phyloP scores from a whole-genome alignment of 192 early-diverging fungal genomes.

The Mortierella claussenii region DNA sequence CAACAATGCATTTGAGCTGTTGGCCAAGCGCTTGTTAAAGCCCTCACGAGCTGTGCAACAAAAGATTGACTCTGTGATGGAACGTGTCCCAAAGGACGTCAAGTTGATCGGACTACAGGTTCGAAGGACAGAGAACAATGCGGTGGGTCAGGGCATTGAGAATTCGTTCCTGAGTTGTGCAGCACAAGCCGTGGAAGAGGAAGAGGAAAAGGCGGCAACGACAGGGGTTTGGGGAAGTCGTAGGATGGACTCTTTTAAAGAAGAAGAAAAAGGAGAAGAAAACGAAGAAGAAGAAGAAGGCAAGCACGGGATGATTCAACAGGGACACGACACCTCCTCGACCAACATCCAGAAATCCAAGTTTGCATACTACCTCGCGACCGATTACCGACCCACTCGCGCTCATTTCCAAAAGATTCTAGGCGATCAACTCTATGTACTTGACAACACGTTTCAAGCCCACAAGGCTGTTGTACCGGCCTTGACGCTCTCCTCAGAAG shows the following conservation, averaged over 20 bases:
- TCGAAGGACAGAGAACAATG: constrained; percentile 47
- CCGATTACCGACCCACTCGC: constrained; percentile 42
- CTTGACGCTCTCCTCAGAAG: background rate
- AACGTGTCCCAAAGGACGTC: constrained; percentile 20
- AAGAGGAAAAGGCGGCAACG: background rate
- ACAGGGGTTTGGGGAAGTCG: background rate
- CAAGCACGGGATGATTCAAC: background rate
- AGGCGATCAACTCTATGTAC: constrained; percentile 39
- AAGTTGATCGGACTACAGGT: constrained; percentile 46
- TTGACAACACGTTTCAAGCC: constrained; percentile 38
- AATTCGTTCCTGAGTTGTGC: constrained; percentile 48
- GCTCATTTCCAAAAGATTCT: constrained; percentile 36
- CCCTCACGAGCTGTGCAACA: constrained; percentile 23
- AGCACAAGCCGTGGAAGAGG: constrained; percentile 29
- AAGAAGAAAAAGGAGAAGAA: background rate
- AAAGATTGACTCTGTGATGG: constrained; percentile 40
- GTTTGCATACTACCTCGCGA: constrained; percentile 43
- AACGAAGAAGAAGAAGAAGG: no score
- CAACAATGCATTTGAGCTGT: constrained; percentile 24
- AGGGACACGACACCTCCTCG: background rate
- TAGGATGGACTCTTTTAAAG: background rate
- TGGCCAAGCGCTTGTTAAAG: constrained; percentile 21
- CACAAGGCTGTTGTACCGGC: background rate
- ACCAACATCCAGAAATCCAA: constrained; percentile 6
- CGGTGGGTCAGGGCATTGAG: constrained; percentile 45